Evolutionary conservation across 257 asterid species (phyloP).

Genomic region (Mitragyna speciosa): DNA sequence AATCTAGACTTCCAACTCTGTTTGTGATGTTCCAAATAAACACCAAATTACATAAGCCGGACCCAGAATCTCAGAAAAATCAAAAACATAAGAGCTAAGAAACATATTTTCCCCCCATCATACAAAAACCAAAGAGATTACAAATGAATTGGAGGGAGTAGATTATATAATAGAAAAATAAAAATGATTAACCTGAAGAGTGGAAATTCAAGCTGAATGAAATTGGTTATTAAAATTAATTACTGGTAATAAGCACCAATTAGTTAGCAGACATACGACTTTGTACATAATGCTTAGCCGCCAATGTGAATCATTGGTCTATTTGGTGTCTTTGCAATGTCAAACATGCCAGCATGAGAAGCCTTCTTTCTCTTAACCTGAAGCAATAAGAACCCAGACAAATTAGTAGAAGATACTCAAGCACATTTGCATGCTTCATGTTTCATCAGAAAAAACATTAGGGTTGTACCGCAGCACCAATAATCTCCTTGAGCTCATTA

Average conservation of each 20-base stretch:
- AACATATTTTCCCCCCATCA: not conserved
- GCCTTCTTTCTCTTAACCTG: slow-evolving; percentile 95
- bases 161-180: not conserved
- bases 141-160: not conserved
- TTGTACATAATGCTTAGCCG: slow-evolving; percentile 39
- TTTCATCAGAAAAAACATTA: slow-evolving; percentile 17
- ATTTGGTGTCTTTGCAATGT: slow-evolving; percentile 87
- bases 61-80: not conserved
- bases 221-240: not conserved
- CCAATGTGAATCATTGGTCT: slow-evolving; percentile 99
- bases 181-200: not conserved
- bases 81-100: not conserved
- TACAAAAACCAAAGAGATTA: not conserved
- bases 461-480: slow-evolving; percentile 71
- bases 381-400: slow-evolving; percentile 14
- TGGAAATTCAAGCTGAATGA: not conserved
- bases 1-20: not conserved
- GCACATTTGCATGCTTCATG: slow-evolving; percentile 1
- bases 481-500: slow-evolving; percentile 68
- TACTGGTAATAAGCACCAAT: not conserved
- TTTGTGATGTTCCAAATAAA: not conserved
- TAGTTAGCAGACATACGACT: slow-evolving; percentile 4
- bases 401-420: not conserved
- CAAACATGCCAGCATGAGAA: slow-evolving; percentile 95
- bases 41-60: not conserved